Conservation (phyloP, 2,329 filamentous ascomycete genomes). For the Pseudocercospora fijiensis region DNA sequence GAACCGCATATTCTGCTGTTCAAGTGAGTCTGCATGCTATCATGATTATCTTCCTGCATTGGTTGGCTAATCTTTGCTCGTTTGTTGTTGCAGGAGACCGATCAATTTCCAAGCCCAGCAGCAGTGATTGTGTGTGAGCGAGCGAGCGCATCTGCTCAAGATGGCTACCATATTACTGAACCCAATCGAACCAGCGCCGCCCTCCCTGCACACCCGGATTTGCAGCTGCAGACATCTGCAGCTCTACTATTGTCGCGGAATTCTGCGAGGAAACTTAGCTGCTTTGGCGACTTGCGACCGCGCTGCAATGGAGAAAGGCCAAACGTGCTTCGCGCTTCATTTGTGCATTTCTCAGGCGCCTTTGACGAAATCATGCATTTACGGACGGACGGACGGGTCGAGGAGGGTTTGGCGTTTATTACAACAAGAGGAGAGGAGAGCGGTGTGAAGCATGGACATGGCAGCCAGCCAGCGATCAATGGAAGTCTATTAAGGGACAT, state of each 20-base stretch:
- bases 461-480: too few species aligned
- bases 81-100: neutral
- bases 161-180: neutral
- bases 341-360: neutral
- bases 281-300: neutral
- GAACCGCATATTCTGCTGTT: constrained; percentile 98
- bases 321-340: neutral
- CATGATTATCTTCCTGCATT: neutral
- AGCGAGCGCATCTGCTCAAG: neutral
- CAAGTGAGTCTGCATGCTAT: constrained; percentile 73
- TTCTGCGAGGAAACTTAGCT: neutral
- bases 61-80: too few species aligned
- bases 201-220: too few species aligned
- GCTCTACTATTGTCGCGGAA: neutral
- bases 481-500: too few species aligned
- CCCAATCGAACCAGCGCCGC: too few species aligned
- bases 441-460: neutral
- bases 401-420: neutral
- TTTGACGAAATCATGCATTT: constrained; percentile 7
- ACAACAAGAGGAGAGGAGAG: neutral
- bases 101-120: constrained; percentile 6
- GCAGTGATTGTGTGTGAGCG: neutral
- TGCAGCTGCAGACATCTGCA: neutral
- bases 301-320: neutral
- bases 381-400: neutral